These are phyloP conservation scores for Phytophthora fragariaefolia DNA, from an alignment of 352 stramenopile species.

Conservation along the genomic window DNA sequence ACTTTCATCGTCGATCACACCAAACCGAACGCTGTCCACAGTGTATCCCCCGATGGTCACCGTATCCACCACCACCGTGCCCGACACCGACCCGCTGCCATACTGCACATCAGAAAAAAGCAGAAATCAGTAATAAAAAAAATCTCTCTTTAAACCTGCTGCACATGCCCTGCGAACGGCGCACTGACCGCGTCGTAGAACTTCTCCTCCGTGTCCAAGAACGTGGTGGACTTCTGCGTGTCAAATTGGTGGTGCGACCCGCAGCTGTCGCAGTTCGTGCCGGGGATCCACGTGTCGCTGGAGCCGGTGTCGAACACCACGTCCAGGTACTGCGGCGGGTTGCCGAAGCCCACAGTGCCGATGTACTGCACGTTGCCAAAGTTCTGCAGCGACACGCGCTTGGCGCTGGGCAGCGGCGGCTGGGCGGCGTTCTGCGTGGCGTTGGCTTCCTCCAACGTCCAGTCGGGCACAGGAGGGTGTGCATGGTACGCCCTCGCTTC, in stretches of 20 bases:
- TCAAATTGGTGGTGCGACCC: conserved; percentile 69
- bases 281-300: conserved; percentile 83
- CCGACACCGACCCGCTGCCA: conserved; percentile 80
- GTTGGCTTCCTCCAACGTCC: conserved; percentile 14
- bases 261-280: conserved; percentile 53
- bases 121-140: conserved; percentile 18
- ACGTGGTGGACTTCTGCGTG: conserved; percentile 60
- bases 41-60: conserved; percentile 73
- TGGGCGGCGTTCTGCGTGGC: conserved; percentile 25
- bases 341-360: conserved; percentile 72
- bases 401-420: conserved; percentile 36
- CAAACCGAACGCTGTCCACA: conserved; percentile 81
- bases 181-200: conserved; percentile 68
- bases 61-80: conserved; percentile 80
- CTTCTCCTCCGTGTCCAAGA: conserved; percentile 73
- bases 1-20: conserved; percentile 70
- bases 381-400: conserved; percentile 72
- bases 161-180: conserved; percentile 12
- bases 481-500: conserved; percentile 8
- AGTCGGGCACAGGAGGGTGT: conserved; percentile 1
- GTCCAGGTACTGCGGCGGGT: conserved; percentile 66
- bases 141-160: conserved; percentile 1
- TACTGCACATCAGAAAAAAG: conserved; percentile 45
- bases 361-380: conserved; percentile 90
- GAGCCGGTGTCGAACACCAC: conserved; percentile 86